Base-by-base conservation (phyloP, 2,329 filamentous ascomycete species). In the Bisporella sp. region DNA sequence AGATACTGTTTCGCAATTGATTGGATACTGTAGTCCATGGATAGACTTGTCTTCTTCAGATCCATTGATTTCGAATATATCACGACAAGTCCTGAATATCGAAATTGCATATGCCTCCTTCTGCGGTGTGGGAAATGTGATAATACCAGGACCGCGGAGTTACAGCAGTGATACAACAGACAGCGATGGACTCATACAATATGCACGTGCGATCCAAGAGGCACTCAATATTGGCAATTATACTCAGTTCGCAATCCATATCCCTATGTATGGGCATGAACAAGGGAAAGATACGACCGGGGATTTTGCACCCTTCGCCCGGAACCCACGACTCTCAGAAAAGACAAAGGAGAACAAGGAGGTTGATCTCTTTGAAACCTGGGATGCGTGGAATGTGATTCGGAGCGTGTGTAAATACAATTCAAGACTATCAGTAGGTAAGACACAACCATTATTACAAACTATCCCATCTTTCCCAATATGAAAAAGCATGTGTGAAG, bases 31-130 rank as follows among this genome's bases (percentile, higher is more conserved):
- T n/a, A 96, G 90, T 67, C 80, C 89, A 5, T 97, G 92, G 92
- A 92, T 96, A 58, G 91, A 97, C 64, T 72, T 97, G 9, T 85
- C 84, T 61, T 95, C 91, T 2, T 71, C 82, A 1, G 86, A 96
- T 66, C 87, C 90, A 5, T 69, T 92, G 55, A 84, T 97, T 55
- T 83, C 89, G 6, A 88, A 87, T 66, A 78, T 97, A 52, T 96
- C 92, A 35, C 82, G 88, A 42, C 92, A 96, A 69, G 87, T 95
- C 5, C 74, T 99, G 56, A 90, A 90, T 65, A 77, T 96, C 39
- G 93, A 99, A 66, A 79, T 97, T 45, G 87, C 89, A 45, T 99
- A 96, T 70, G 93, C 95, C 56, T 91, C 89, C 55, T 99, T 97
- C 70, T 96, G 90, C 63, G 95, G 95, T 35, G 79, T 93, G 45